phyloP scores from a whole-genome alignment of 2,329 filamentous ascomycete genomes.

The Conoideocrella luteorostrata region DNA sequence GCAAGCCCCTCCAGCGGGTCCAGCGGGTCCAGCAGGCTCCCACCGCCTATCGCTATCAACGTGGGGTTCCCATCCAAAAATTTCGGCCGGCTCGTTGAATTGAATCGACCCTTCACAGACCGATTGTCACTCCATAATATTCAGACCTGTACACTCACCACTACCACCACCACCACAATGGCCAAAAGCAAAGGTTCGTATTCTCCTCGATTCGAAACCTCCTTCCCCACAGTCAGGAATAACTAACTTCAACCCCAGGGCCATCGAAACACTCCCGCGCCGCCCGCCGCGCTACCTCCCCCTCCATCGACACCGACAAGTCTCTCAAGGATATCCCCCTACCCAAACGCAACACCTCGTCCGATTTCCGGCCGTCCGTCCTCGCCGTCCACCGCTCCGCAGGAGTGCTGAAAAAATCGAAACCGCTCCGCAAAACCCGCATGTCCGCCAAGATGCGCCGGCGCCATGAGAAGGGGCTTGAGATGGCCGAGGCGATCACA shows the following conservation, averaged over 20 bases:
- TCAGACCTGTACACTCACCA: background rate
- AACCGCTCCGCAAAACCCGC: conserved; percentile 46
- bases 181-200: conserved; percentile 12
- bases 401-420: conserved; percentile 63
- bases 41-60: background rate
- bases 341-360: conserved; percentile 18
- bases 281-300: conserved; percentile 64
- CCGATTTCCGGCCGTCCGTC: conserved; percentile 52
- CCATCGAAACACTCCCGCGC: conserved; percentile 67
- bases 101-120: too few relatives aligned
- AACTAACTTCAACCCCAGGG: conserved; percentile 32
- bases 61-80: background rate
- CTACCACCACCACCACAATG: conserved; percentile 7
- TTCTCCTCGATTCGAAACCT: background rate
- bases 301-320: conserved; percentile 65
- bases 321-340: conserved; percentile 56
- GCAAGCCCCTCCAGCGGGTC: background rate
- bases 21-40: background rate
- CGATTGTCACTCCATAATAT: too few relatives aligned
- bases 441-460: conserved; percentile 49
- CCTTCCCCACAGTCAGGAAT: background rate
- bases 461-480: conserved; percentile 51
- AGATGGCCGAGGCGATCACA: conserved; percentile 53
- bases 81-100: too few relatives aligned
- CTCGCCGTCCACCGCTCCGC: conserved; percentile 60